A percentile compares a stretch with the other conserved stretches of the same genome.
These are phyloP conservation scores for Escovopsis weberi DNA, from an alignment of 2,329 filamentous ascomycete genomes.

Conservation along the genomic window DNA sequence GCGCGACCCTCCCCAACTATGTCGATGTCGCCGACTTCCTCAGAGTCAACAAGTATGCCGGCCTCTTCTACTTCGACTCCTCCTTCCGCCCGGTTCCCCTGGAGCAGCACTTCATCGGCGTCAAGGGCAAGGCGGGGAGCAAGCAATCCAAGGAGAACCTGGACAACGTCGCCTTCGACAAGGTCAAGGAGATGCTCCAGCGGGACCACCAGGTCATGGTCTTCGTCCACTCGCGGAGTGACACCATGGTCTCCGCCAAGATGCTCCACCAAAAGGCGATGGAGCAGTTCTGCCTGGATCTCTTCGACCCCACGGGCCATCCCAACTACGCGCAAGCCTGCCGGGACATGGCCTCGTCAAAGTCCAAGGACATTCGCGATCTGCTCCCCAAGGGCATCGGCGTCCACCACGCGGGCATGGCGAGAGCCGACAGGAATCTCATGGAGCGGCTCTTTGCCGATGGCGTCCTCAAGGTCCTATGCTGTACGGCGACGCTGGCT, in stretches of 20 bases:
- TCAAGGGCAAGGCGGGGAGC: constrained; percentile 76
- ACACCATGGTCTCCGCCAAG: constrained; percentile 78
- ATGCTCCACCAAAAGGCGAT: constrained; percentile 75
- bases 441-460: constrained; percentile 85
- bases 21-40: constrained; percentile 94
- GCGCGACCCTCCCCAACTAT: constrained; percentile 91
- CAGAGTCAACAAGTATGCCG: constrained; percentile 84
- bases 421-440: constrained; percentile 84
- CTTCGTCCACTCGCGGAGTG: constrained; percentile 92
- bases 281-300: constrained; percentile 62
- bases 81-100: constrained; percentile 93
- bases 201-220: constrained; percentile 97
- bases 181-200: constrained; percentile 85
- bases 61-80: constrained; percentile 90
- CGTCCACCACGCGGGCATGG: constrained; percentile 94
- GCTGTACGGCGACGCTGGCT: constrained; percentile 92
- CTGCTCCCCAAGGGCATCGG: constrained; percentile 82
- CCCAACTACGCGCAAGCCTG: constrained; percentile 68
- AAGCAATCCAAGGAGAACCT: constrained; percentile 79
- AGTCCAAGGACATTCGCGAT: constrained; percentile 76
- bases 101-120: constrained; percentile 93
- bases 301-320: constrained; percentile 71
- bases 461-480: constrained; percentile 90
- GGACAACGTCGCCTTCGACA: constrained; percentile 78
- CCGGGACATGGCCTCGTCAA: constrained; percentile 72